A percentile compares a stretch with the other conserved stretches of the same genome.
phyloP scores from a whole-genome alignment of 2,329 filamentous ascomycete species.

The Claviceps pazoutovae region DNA sequence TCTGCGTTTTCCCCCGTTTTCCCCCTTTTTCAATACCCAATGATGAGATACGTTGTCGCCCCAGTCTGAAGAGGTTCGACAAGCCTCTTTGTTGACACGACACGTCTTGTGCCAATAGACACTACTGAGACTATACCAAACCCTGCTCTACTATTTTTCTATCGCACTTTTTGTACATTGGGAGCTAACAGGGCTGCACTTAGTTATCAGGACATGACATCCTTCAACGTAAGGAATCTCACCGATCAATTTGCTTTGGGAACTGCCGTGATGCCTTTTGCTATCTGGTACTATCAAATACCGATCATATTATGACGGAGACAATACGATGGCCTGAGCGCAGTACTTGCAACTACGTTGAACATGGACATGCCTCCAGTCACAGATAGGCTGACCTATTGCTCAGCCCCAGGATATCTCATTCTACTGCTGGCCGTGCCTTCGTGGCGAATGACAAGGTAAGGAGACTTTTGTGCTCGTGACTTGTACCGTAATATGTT shows the following conservation, averaged over 20 bases:
- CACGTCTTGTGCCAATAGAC: slow-evolving; percentile 46
- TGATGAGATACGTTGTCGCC: slow-evolving; percentile 36
- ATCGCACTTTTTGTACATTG: background rate
- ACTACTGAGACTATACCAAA: slow-evolving; percentile 24
- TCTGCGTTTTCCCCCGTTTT: background rate
- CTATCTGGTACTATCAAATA: slow-evolving; percentile 33
- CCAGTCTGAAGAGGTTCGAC: slow-evolving; percentile 35
- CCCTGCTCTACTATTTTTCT: background rate
- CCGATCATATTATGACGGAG: slow-evolving; percentile 27
- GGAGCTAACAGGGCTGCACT: slow-evolving; percentile 2
- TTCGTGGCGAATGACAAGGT: slow-evolving; percentile 10
- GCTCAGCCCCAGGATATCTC: background rate
- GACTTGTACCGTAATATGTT: slow-evolving; percentile 4
- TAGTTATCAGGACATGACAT: background rate
- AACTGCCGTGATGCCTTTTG: slow-evolving; percentile 23
- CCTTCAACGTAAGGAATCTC: slow-evolving; percentile 1
- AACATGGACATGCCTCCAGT: too few species aligned
- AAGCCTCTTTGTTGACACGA: slow-evolving; percentile 34
- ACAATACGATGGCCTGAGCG: slow-evolving; percentile 18
- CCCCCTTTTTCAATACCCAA: slow-evolving; percentile 17
- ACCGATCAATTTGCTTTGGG: background rate
- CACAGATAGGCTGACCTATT: background rate
- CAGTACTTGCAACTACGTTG: slow-evolving; percentile 1
- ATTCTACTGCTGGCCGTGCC: background rate
- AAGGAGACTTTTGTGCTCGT: slow-evolving; percentile 7